These are phyloP conservation scores for Ormosia semicastrata DNA, from an alignment of 306 rosid species.

Conservation along the genomic window DNA sequence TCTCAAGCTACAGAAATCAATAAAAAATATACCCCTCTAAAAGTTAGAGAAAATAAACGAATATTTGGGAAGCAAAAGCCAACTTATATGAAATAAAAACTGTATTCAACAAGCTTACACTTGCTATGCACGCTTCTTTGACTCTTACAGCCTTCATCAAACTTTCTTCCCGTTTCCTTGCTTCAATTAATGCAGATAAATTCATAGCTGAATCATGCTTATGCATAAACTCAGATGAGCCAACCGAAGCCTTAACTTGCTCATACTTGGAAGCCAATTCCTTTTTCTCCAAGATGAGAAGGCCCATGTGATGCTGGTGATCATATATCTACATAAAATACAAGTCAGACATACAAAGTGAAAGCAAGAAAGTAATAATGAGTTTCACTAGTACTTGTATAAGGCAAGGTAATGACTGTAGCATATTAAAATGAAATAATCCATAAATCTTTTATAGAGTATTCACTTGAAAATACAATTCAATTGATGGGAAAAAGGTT, in stretches of 20 bases:
- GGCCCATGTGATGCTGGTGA: conserved; percentile 74
- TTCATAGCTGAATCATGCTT: conserved; percentile 55
- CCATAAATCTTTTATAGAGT: neutral
- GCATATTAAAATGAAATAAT: conserved; percentile 12
- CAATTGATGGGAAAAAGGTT: neutral
- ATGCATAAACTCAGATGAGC: conserved; percentile 42
- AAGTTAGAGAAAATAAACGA: neutral
- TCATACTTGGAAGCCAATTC: conserved; percentile 48
- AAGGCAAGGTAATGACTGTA: neutral
- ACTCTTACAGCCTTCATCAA: conserved; percentile 54
- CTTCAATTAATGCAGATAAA: conserved; percentile 46
- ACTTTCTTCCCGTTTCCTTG: conserved; percentile 59
- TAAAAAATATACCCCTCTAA: neutral
- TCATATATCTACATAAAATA: conserved; percentile 46
- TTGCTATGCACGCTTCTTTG: conserved; percentile 62
- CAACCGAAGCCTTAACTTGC: conserved; percentile 45
- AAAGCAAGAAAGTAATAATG: neutral
- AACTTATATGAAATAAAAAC: neutral
- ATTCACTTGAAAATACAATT: conserved; percentile 4
- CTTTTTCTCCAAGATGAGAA: conserved; percentile 57
- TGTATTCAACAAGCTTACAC: conserved; percentile 43
- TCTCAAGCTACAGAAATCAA: conserved; percentile 54
- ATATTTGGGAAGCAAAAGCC: neutral
- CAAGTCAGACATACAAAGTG: neutral
- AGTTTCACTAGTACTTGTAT: conserved; percentile 6